Evolutionary conservation across 768 basidiomycete genomes (phyloP).

Genomic region (Hypsizygus marmoreus): DNA sequence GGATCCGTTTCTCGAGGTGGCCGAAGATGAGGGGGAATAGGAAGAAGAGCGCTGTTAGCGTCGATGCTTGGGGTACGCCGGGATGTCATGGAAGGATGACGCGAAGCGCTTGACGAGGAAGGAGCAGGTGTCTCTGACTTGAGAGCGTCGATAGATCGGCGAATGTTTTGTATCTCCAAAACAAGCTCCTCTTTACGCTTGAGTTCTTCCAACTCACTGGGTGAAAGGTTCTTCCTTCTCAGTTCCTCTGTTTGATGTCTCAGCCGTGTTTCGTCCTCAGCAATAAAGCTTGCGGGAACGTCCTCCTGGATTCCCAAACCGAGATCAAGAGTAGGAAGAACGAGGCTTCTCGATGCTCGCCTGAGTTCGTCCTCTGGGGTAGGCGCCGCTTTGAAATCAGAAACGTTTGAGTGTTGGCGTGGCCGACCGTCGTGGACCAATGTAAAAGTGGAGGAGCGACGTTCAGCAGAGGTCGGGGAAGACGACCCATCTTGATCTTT

Average conservation of each 20-base stretch:
- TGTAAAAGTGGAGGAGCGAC: conserved; percentile 52
- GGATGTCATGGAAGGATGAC: conserved; percentile 65
- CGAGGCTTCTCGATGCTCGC: conserved; percentile 47
- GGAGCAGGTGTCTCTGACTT: conserved; percentile 71
- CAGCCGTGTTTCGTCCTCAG: conserved; percentile 36
- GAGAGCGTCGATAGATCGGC: conserved; percentile 75
- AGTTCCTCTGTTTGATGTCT: conserved; percentile 15
- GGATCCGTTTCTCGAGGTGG: conserved; percentile 72
- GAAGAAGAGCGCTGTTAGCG: conserved; percentile 51
- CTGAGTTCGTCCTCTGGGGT: conserved; percentile 63
- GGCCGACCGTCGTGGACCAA: conserved; percentile 52
- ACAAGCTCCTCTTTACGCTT: conserved; percentile 72
- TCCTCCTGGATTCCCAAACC: conserved; percentile 74
- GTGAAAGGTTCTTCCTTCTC: conserved; percentile 36
- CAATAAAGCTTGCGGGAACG: conserved; percentile 71
- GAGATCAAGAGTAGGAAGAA: conserved; percentile 72
- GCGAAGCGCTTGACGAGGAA: conserved; percentile 63
- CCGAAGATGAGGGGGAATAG: conserved; percentile 57
- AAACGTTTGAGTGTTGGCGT: conserved; percentile 66
- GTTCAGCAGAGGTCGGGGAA: conserved; percentile 50
- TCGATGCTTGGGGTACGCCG: conserved; percentile 71
- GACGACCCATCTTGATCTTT: conserved; percentile 56
- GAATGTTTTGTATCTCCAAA: conserved; percentile 77
- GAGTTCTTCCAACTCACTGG: conserved; percentile 55
- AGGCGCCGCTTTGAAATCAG: conserved; percentile 70